Evolutionary conservation across 2,329 filamentous ascomycete species (phyloP).

Genomic region (Dendrostoma leiphaemia): DNA sequence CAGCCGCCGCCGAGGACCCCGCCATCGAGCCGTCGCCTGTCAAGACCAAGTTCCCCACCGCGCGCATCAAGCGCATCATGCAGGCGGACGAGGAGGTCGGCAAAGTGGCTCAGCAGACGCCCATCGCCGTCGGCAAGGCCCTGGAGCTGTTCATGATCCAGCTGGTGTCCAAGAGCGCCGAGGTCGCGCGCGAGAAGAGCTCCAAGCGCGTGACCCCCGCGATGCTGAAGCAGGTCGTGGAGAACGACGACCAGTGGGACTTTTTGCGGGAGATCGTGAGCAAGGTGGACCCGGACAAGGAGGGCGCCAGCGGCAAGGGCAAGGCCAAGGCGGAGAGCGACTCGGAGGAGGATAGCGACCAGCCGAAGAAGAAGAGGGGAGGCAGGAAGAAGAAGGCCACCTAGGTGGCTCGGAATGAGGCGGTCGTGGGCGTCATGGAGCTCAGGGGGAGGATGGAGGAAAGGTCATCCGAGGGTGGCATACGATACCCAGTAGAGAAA

Average conservation of each 20-base stretch:
- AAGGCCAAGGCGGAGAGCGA: constrained; percentile 44
- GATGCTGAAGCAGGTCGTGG: constrained; percentile 89
- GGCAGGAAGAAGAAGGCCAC: constrained; percentile 17
- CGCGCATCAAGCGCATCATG: constrained; percentile 98
- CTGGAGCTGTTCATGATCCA: constrained; percentile 98
- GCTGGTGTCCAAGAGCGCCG: constrained; percentile 83
- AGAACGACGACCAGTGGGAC: constrained; percentile 88
- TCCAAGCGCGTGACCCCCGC: constrained; percentile 87
- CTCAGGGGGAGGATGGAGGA: not conserved
- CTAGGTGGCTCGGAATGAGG: not conserved
- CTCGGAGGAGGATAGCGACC: constrained; percentile 36
- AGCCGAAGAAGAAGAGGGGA: constrained; percentile 30
- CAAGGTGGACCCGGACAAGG: constrained; percentile 66
- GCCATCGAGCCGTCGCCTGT: constrained; percentile 67
- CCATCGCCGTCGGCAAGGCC: constrained; percentile 92
- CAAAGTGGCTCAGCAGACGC: constrained; percentile 96
- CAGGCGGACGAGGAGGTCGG: constrained; percentile 98
- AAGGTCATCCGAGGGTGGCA: not conserved
- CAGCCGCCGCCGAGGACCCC: constrained; percentile 34
- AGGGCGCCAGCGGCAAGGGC: constrained; percentile 33
- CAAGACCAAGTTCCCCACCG: constrained; percentile 94
- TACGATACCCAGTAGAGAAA: constrained; percentile 4
- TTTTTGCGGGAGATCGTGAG: constrained; percentile 88
- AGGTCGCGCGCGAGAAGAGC: constrained; percentile 76
- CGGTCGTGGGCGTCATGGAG: not conserved